Evolutionary conservation across 108 stramenopile species (phyloP).

Genomic region (Bacterosira constricta): DNA sequence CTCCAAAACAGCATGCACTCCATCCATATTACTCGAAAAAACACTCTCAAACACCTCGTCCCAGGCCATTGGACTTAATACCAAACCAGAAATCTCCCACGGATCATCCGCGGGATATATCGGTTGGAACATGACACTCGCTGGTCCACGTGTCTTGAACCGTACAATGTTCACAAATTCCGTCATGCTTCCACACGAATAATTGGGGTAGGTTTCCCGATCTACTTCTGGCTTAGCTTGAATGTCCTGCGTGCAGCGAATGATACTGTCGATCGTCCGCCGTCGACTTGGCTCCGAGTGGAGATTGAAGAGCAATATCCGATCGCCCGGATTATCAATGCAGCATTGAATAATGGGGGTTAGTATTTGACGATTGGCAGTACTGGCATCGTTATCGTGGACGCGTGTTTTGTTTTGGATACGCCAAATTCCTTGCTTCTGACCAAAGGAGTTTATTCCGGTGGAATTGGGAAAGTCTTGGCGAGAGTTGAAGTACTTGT

Average conservation of each 20-base stretch:
- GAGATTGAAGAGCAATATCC: conserved; percentile 19
- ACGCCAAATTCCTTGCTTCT: background rate
- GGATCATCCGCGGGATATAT: conserved; percentile 1
- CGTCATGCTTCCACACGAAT: background rate
- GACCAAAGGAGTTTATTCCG: background rate
- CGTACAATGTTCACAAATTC: background rate
- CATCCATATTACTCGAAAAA: conserved; percentile 39
- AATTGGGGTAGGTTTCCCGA: background rate
- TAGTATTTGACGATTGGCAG: background rate
- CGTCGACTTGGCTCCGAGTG: conserved; percentile 10
- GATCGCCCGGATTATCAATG: conserved; percentile 17
- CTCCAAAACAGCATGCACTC: conserved; percentile 35
- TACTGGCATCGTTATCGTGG: background rate
- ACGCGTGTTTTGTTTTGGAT: background rate
- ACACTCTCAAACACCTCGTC: conserved; percentile 29
- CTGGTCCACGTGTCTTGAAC: background rate
- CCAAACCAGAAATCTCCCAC: background rate
- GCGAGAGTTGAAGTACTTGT: background rate
- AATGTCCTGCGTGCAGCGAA: background rate
- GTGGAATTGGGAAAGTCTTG: background rate
- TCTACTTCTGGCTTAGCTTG: background rate
- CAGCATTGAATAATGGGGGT: conserved; percentile 13
- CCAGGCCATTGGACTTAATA: conserved; percentile 10
- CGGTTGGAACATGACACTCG: conserved; percentile 1
- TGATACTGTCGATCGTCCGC: conserved; percentile 1